Percentiles rank a stretch among this genome's conserved stretches.
Evolutionary conservation across 306 rosid species (phyloP).

Genomic region (Quillaja saponaria): DNA sequence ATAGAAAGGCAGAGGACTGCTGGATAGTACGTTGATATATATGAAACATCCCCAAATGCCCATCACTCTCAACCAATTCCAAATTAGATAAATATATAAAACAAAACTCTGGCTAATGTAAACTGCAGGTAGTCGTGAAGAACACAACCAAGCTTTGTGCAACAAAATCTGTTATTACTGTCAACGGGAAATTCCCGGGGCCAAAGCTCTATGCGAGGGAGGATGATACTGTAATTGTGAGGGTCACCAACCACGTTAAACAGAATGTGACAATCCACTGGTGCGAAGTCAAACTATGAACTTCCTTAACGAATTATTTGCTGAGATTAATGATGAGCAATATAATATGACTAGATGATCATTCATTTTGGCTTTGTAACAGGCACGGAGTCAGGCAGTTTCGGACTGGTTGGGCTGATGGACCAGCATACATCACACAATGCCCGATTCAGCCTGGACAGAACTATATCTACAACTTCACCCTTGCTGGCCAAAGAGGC

Average conservation of each 20-base stretch:
- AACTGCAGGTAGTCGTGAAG: slow-evolving; percentile 59
- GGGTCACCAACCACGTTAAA: slow-evolving; percentile 62
- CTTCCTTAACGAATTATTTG: slow-evolving; percentile 8
- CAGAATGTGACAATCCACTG: slow-evolving; percentile 68
- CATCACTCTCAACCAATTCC: neutral
- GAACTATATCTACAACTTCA: slow-evolving; percentile 65
- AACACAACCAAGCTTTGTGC: slow-evolving; percentile 62
- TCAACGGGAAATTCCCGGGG: slow-evolving; percentile 71
- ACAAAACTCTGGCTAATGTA: slow-evolving; percentile 17
- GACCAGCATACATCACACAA: slow-evolving; percentile 76
- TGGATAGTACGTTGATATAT: neutral
- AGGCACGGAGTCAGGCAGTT: slow-evolving; percentile 78
- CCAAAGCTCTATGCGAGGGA: slow-evolving; percentile 73
- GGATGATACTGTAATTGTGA: slow-evolving; percentile 60
- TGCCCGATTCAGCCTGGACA: slow-evolving; percentile 74
- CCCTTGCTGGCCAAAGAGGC: slow-evolving; percentile 67
- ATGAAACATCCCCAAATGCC: neutral
- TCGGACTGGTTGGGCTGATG: slow-evolving; percentile 67
- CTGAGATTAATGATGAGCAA: slow-evolving; percentile 2
- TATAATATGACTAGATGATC: neutral
- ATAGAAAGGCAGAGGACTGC: too few species aligned
- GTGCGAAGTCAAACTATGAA: slow-evolving; percentile 39
- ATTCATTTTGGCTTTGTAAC: slow-evolving; percentile 13
- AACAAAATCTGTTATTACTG: slow-evolving; percentile 47
- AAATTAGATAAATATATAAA: neutral